Conservation (phyloP, 495 filamentous ascomycete species). For the Cairneyella variabilis region DNA sequence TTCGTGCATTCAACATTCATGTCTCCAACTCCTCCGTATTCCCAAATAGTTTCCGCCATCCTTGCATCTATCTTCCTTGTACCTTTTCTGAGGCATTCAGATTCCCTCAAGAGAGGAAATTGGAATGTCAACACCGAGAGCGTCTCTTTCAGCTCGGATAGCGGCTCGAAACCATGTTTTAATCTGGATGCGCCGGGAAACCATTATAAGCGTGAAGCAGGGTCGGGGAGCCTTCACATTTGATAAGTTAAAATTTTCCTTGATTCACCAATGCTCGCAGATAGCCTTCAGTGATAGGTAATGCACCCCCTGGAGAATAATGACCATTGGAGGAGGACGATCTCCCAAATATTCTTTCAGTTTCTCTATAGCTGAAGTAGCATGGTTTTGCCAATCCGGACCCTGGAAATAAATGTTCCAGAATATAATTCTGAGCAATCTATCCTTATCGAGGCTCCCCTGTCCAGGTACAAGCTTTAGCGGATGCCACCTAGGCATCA, state of each 20-base stretch:
- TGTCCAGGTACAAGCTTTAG: background rate
- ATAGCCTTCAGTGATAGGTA: background rate
- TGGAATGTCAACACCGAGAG: background rate
- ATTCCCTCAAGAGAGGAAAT: no score
- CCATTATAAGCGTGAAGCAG: background rate
- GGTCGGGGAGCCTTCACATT: background rate
- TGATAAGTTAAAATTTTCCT: background rate
- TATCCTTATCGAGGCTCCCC: background rate
- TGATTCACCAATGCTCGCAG: background rate
- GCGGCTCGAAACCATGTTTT: background rate
- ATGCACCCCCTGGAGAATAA: background rate
- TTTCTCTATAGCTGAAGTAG: background rate
- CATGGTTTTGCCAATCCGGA: background rate
- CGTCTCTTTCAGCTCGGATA: background rate
- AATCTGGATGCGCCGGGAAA: background rate
- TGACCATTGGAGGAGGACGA: background rate
- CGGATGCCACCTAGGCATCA: background rate
- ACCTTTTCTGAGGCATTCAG: no score
- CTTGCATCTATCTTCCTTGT: no score
- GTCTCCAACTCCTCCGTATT: no score
- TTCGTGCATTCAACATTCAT: no score
- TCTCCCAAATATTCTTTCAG: background rate
- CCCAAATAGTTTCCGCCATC: no score
- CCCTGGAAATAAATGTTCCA: background rate
- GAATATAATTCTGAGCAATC: background rate